phyloP scores from a whole-genome alignment of 306 rosid species.

The Cucumis hystrix region DNA sequence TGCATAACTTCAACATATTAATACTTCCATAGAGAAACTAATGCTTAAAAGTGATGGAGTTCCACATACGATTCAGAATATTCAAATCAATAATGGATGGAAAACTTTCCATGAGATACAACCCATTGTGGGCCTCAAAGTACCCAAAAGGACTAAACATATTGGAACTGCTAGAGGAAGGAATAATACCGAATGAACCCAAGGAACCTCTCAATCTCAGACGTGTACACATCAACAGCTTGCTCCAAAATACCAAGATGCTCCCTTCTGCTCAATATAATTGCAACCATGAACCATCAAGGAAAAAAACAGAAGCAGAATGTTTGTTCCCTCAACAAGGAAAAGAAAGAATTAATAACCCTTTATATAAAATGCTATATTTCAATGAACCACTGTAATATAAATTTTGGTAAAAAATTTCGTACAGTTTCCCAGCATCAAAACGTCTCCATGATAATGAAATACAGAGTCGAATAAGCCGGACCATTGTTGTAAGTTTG shows the following conservation, averaged over 20 bases:
- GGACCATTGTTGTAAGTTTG: constrained; percentile 65
- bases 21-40: neutral
- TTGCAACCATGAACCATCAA: constrained; percentile 8
- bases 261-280: constrained; percentile 40
- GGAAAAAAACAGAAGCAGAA: neutral
- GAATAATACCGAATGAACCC: constrained; percentile 54
- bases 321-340: neutral
- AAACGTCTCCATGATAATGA: constrained; percentile 53
- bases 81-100: neutral
- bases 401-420: constrained; percentile 10
- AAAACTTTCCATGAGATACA: neutral
- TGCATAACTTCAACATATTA: neutral
- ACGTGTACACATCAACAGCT: constrained; percentile 62
- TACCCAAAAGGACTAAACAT: neutral
- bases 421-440: constrained; percentile 60
- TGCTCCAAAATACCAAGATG: constrained; percentile 47
- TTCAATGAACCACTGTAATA: neutral
- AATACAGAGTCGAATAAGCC: constrained; percentile 50
- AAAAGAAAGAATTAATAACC: neutral
- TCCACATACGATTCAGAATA: neutral
- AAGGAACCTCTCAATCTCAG: constrained; percentile 69
- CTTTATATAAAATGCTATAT: neutral
- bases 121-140: neutral
- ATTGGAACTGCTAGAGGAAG: constrained; percentile 1
- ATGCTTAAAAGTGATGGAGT: neutral